Conservation (phyloP, 2,329 filamentous ascomycete genomes). For the Microdochium trichocladiopsis region DNA sequence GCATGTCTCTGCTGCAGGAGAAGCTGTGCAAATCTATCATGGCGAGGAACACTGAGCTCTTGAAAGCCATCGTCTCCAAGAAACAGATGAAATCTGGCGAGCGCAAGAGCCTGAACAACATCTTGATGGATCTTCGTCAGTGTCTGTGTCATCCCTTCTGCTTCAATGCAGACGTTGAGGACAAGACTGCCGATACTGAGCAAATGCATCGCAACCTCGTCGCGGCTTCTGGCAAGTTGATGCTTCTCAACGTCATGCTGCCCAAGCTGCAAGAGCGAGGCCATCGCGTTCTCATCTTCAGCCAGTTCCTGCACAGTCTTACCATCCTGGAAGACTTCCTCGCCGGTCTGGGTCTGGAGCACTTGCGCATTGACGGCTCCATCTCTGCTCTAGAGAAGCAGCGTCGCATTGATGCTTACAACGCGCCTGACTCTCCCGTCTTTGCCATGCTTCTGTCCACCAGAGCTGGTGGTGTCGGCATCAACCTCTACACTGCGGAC, state of each 20-base stretch:
- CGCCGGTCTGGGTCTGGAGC: slow-evolving; percentile 62
- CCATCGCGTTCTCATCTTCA: slow-evolving; percentile 90
- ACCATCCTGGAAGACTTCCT: slow-evolving; percentile 92
- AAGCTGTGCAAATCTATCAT: slow-evolving; percentile 92
- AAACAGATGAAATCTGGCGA: slow-evolving; percentile 62
- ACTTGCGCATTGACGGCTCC: slow-evolving; percentile 79
- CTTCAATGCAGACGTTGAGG: slow-evolving; percentile 86
- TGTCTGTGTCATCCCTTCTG: slow-evolving; percentile 95
- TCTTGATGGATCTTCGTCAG: slow-evolving; percentile 90
- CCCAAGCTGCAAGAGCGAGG: slow-evolving; percentile 80
- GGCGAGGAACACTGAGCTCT: slow-evolving; percentile 80
- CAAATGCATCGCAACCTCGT: slow-evolving; percentile 74
- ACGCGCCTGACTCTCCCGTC: slow-evolving; percentile 71
- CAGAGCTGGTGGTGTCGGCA: slow-evolving; percentile 90
- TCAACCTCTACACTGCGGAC: slow-evolving; percentile 93
- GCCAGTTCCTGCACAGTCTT: slow-evolving; percentile 85
- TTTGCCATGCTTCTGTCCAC: slow-evolving; percentile 94
- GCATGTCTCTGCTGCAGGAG: slow-evolving; percentile 90
- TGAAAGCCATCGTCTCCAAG: slow-evolving; percentile 76
- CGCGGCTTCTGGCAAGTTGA: slow-evolving; percentile 84
- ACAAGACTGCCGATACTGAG: slow-evolving; percentile 53
- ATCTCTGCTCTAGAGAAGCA: slow-evolving; percentile 83
- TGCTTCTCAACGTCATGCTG: slow-evolving; percentile 76
- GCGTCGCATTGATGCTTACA: slow-evolving; percentile 88
- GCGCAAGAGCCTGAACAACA: slow-evolving; percentile 80